Conservation (phyloP, 768 basidiomycete species). For the Tylopilus sp. region DNA sequence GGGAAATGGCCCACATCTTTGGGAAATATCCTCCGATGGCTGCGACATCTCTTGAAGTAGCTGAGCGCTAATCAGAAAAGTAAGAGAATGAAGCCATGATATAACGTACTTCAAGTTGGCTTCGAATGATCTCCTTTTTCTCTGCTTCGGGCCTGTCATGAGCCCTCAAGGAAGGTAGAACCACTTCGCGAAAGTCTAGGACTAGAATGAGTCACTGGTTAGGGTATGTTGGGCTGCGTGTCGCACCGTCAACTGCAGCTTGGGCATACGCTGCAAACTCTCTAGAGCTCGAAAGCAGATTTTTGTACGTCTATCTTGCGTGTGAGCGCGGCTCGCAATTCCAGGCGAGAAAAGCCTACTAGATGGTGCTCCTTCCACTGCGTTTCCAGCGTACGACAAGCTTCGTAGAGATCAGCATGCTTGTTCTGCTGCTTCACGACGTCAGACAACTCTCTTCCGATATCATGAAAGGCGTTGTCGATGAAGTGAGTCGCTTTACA, state of each 20-base stretch:
- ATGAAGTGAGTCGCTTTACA: constrained; percentile 16
- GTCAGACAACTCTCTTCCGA: constrained; percentile 8
- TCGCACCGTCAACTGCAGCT: too few species aligned
- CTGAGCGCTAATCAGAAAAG: constrained; percentile 7
- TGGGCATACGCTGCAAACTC: too few species aligned
- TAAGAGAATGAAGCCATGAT: neutral
- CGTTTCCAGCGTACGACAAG: constrained; percentile 8
- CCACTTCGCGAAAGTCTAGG: constrained; percentile 16
- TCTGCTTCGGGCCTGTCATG: neutral
- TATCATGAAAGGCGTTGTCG: constrained; percentile 15
- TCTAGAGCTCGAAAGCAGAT: too few species aligned
- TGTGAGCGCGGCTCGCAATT: too few species aligned
- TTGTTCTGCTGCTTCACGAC: constrained; percentile 6
- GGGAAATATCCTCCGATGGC: constrained; percentile 17
- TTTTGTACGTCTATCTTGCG: too few species aligned
- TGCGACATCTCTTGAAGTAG: constrained; percentile 11
- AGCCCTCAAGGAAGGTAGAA: constrained; percentile 15
- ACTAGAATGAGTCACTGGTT: neutral
- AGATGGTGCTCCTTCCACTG: constrained; percentile 19
- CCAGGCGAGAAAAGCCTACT: too few species aligned
- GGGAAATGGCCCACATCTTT: constrained; percentile 10
- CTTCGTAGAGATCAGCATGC: constrained; percentile 9
- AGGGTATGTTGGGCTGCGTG: too few species aligned
- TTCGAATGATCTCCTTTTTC: constrained; percentile 15
- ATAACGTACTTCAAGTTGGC: constrained; percentile 12